phyloP scores from a whole-genome alignment of 1,284 basidiomycete species.

The Ustilago xerochloae region DNA sequence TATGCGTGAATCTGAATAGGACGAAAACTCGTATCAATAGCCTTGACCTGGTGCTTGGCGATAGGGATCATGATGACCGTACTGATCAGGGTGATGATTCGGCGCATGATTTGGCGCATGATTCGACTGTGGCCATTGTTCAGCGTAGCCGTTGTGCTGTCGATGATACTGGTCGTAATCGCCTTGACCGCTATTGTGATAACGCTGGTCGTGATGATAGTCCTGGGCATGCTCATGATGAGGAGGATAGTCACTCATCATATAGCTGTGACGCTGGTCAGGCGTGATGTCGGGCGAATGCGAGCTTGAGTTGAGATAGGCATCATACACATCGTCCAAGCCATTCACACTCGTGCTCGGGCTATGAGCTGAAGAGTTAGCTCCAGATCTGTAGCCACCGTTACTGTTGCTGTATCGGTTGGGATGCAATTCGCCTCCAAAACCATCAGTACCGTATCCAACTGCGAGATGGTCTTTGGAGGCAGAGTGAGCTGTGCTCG shows the following conservation, averaged over 20 bases:
- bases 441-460: constrained; percentile 39
- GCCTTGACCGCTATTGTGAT: neutral
- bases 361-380: constrained; percentile 24
- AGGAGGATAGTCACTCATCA: constrained; percentile 40
- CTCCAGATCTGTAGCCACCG: constrained; percentile 19
- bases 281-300: constrained; percentile 31
- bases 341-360: constrained; percentile 18
- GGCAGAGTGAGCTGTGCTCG: constrained; percentile 8
- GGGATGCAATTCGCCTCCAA: constrained; percentile 35
- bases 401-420: constrained; percentile 28
- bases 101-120: neutral
- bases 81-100: constrained; percentile 1
- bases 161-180: constrained; percentile 5
- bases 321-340: constrained; percentile 49
- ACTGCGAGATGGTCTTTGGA: constrained; percentile 15
- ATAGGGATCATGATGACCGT: constrained; percentile 14
- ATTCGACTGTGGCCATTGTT: constrained; percentile 13
- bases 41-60: constrained; percentile 9
- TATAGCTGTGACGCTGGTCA: constrained; percentile 45
- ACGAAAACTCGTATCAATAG: neutral
- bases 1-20: neutral
- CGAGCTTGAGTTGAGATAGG: constrained; percentile 33
- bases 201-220: constrained; percentile 5
- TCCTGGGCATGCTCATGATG: neutral
- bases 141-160: constrained; percentile 4